Conservation (phyloP, 345 rosid genomes). For the Conringia planisiliqua region DNA sequence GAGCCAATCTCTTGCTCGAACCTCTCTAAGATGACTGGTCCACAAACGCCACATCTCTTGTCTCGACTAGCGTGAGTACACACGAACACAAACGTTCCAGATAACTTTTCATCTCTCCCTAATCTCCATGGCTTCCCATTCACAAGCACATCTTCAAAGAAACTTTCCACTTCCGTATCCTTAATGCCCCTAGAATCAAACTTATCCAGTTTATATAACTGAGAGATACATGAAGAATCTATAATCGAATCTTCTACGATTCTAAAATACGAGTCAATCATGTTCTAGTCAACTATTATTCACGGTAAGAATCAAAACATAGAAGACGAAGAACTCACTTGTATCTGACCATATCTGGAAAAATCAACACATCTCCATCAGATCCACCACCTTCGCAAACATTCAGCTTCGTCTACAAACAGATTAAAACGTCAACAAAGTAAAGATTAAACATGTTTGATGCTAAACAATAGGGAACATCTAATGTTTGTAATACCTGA, state of each 20-base stretch:
- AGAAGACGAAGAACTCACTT: constrained; percentile 44
- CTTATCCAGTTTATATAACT: not conserved
- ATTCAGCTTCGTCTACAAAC: constrained; percentile 57
- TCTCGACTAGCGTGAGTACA: constrained; percentile 90
- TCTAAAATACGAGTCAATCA: not conserved
- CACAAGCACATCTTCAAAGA: constrained; percentile 81
- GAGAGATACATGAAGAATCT: too few relatives aligned
- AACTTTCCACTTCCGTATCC: constrained; percentile 57
- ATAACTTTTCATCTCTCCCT: constrained; percentile 46
- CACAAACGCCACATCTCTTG: constrained; percentile 94
- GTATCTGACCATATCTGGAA: constrained; percentile 88
- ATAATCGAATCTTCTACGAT: too few relatives aligned
- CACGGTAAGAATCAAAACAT: not conserved
- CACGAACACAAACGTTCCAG: constrained; percentile 70
- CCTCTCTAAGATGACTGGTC: constrained; percentile 74
- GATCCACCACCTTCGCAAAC: constrained; percentile 60
- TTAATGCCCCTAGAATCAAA: constrained; percentile 46
- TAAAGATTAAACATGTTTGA: not conserved
- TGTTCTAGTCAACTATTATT: not conserved
- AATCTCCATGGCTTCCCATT: constrained; percentile 70
- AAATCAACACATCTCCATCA: constrained; percentile 78
- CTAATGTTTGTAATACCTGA: constrained; percentile 42
- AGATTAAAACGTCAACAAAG: not conserved
- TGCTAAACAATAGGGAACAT: not conserved
- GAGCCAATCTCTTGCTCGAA: constrained; percentile 57